These are phyloP conservation scores for Rutstroemia sp. DNA, from an alignment of 2,329 filamentous ascomycete genomes.

Conservation along the genomic window DNA sequence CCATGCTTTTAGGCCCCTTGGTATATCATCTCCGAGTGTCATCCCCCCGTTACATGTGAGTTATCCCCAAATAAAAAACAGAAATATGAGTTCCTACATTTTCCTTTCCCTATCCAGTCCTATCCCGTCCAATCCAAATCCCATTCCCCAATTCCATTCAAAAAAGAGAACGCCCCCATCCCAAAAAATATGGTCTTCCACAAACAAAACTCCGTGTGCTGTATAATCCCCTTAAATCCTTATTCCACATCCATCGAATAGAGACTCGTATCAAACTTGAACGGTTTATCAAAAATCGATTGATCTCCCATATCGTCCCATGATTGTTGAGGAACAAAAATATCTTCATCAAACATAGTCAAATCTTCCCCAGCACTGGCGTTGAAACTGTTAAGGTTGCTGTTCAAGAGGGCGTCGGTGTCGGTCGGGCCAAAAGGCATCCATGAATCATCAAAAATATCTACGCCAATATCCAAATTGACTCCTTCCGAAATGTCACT, in stretches of 20 bases:
- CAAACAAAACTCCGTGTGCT: constrained; percentile 3
- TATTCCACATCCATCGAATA: constrained; percentile 35
- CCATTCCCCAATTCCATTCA: too few species aligned
- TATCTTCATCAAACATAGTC: constrained; percentile 23
- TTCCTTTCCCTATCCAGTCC: neutral
- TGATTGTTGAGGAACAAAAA: constrained; percentile 22
- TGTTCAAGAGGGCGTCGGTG: constrained; percentile 26
- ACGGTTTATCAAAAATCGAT: constrained; percentile 45
- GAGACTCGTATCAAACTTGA: constrained; percentile 41
- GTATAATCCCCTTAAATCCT: constrained; percentile 4
- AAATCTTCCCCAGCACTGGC: constrained; percentile 26
- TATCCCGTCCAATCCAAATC: neutral
- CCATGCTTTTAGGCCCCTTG: constrained; percentile 16
- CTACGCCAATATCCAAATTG: constrained; percentile 44
- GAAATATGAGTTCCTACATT: neutral
- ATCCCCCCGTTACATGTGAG: neutral
- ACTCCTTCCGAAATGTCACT: constrained; percentile 53
- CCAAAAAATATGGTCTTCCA: constrained; percentile 11
- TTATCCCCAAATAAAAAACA: neutral
- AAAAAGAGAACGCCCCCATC: neutral
- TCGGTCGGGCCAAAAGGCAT: constrained; percentile 36
- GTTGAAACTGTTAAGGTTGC: constrained; percentile 30
- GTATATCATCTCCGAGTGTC: constrained; percentile 8
- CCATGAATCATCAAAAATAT: constrained; percentile 35
- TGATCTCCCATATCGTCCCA: constrained; percentile 43